A percentile compares a stretch with the other conserved stretches of the same genome.
Conservation (phyloP, 805 yeast species). For the Candida methanosorbosa region DNA sequence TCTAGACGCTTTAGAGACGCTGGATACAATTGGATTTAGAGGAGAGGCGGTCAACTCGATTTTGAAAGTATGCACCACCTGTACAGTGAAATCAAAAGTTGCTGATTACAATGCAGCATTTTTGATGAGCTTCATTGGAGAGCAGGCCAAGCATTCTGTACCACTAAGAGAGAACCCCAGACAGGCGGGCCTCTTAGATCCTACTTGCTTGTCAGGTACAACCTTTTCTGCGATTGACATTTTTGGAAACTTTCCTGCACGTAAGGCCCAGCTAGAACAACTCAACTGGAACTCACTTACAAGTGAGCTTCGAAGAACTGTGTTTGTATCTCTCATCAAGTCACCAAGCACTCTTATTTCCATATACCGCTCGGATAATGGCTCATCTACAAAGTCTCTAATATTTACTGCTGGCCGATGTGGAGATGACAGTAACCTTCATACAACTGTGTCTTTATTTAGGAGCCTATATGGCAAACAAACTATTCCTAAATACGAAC, state of each 20-base stretch:
- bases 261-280: conserved; percentile 22
- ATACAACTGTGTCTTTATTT: conserved; percentile 8
- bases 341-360: too few species aligned
- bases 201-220: conserved; percentile 27
- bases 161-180: too few species aligned
- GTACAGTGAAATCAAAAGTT: conserved; percentile 40
- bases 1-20: conserved; percentile 23
- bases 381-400: too few species aligned
- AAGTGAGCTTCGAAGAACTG: conserved; percentile 20
- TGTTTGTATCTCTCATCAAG: too few species aligned
- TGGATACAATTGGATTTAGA: conserved; percentile 53
- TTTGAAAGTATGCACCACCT: conserved; percentile 31
- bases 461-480: conserved; percentile 23
- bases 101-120: conserved; percentile 21
- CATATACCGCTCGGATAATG: too few species aligned
- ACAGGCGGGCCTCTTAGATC: too few species aligned
- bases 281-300: conserved; percentile 14
- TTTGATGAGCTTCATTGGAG: conserved; percentile 4
- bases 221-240: conserved; percentile 26
- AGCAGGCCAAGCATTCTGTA: too few species aligned
- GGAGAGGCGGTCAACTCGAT: conserved; percentile 64
- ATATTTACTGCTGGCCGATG: not conserved
- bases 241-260: conserved; percentile 36
- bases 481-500: conserved; percentile 15
- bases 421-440: not conserved